A percentile compares a stretch with the other conserved stretches of the same genome.
Conservation (phyloP, 306 rosid genomes). For the Prunus davidiana region DNA sequence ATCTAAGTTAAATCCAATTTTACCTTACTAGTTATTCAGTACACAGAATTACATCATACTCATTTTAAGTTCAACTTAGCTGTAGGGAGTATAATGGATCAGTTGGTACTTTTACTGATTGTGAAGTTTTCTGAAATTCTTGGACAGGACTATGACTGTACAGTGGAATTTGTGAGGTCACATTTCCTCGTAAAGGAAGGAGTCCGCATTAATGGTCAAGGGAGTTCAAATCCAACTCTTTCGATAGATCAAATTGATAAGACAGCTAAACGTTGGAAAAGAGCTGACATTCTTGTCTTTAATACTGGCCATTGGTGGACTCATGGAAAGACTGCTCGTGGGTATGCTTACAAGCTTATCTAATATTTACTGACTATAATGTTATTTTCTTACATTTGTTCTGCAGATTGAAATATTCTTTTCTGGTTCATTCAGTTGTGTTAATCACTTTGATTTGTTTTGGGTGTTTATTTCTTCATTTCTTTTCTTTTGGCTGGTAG, state of each 20-base stretch:
- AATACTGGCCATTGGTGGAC: slow-evolving; percentile 99
- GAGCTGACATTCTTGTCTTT: slow-evolving; percentile 88
- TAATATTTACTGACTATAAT: neutral
- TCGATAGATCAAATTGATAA: slow-evolving; percentile 91
- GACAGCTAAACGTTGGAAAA: slow-evolving; percentile 75
- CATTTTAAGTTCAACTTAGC: slow-evolving; percentile 9
- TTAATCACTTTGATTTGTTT: neutral
- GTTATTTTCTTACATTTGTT: neutral
- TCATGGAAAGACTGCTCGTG: slow-evolving; percentile 97
- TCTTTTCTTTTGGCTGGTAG: neutral
- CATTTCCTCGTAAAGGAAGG: slow-evolving; percentile 97
- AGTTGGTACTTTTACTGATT: neutral
- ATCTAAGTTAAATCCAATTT: neutral
- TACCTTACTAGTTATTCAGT: slow-evolving; percentile 1
- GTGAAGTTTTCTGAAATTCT: slow-evolving; percentile 39
- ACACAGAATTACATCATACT: neutral
- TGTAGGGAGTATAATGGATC: slow-evolving; percentile 12
- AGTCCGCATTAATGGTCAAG: slow-evolving; percentile 56
- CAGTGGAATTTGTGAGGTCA: slow-evolving; percentile 88
- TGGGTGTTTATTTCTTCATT: neutral
- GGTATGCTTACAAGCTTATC: slow-evolving; percentile 50
- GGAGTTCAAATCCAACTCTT: slow-evolving; percentile 82
- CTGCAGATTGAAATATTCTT: neutral
- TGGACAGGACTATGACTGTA: slow-evolving; percentile 75
- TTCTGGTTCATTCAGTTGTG: neutral